These are phyloP conservation scores for Trichosporon sp. DNA, from an alignment of 1,284 basidiomycete genomes.

Conservation along the genomic window DNA sequence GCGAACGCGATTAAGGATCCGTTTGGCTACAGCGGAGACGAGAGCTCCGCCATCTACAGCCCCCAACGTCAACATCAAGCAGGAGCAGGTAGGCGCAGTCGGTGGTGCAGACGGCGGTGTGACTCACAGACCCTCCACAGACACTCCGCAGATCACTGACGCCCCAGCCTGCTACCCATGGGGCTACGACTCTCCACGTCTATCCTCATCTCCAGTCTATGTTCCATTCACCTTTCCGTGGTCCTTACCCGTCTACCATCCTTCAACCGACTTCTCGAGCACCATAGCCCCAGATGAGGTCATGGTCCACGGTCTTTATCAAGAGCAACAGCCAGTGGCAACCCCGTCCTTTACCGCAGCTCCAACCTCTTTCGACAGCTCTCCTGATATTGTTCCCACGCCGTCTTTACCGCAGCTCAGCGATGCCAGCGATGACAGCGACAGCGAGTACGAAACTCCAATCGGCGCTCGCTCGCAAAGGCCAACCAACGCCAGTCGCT, in stretches of 20 bases:
- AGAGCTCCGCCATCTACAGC: neutral
- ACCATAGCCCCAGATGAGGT: constrained; percentile 15
- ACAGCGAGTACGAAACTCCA: neutral
- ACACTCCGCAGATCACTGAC: constrained; percentile 15
- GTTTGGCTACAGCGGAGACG: constrained; percentile 21
- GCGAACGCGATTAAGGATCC: constrained; percentile 29
- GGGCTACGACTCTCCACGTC: constrained; percentile 3
- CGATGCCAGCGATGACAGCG: constrained; percentile 7
- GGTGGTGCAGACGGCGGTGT: neutral
- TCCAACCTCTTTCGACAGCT: neutral
- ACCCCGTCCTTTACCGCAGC: neutral
- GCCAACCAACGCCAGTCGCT: no score
- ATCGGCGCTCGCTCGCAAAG: no score
- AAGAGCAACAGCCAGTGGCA: neutral
- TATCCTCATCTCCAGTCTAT: neutral
- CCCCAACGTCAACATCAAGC: neutral
- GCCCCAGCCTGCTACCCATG: constrained; percentile 10
- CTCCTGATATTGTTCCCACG: neutral
- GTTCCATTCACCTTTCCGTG: constrained; percentile 7
- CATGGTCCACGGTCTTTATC: neutral
- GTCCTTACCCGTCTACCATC: neutral
- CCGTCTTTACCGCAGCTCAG: constrained; percentile 2
- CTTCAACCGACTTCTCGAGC: neutral
- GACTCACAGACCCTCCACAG: constrained; percentile 4
- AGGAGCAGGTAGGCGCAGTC: neutral